A percentile compares a stretch with the other conserved stretches of the same genome.
Evolutionary conservation across 768 basidiomycete genomes (phyloP).

Genomic region (Suillus plorans): DNA sequence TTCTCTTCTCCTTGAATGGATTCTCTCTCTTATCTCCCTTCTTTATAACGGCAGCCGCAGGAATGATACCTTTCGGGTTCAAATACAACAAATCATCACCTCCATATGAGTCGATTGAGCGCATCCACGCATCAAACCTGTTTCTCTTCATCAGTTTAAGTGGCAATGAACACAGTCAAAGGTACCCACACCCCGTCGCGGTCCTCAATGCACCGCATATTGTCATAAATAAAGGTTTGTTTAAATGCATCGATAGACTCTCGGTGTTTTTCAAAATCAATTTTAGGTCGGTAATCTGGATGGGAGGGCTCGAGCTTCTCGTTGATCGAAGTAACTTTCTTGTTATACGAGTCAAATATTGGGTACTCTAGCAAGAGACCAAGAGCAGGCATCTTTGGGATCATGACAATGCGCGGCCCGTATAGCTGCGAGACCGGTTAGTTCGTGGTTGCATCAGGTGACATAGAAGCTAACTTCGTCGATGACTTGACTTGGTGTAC

Average conservation of each 20-base stretch:
- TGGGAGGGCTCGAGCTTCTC: slow-evolving; percentile 53
- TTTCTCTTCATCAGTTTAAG: slow-evolving; percentile 1
- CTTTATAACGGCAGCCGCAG: slow-evolving; percentile 63
- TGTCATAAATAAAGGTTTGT: slow-evolving; percentile 78
- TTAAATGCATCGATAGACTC: slow-evolving; percentile 81
- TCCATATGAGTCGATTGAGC: slow-evolving; percentile 68
- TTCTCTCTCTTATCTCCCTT: slow-evolving; percentile 54
- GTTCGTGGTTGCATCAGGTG: background rate
- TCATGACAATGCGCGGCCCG: slow-evolving; percentile 70
- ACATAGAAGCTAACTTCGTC: slow-evolving; percentile 51
- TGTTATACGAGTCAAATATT: slow-evolving; percentile 77
- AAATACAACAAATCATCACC: slow-evolving; percentile 79
- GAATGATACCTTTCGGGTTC: slow-evolving; percentile 77
- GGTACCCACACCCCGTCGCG: slow-evolving; percentile 67
- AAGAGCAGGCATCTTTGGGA: slow-evolving; percentile 95
- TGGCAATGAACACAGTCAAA: background rate
- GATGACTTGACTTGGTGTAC: slow-evolving; percentile 72
- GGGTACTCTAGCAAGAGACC: slow-evolving; percentile 90
- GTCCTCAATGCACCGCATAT: slow-evolving; percentile 85
- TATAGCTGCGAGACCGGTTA: slow-evolving; percentile 56
- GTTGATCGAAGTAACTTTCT: slow-evolving; percentile 43
- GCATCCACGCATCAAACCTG: slow-evolving; percentile 87
- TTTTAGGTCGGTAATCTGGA: slow-evolving; percentile 64
- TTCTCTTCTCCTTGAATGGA: slow-evolving; percentile 67
- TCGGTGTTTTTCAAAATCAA: slow-evolving; percentile 70